Conservation (phyloP, 140 eudicot species). For the Artemisia princeps region DNA sequence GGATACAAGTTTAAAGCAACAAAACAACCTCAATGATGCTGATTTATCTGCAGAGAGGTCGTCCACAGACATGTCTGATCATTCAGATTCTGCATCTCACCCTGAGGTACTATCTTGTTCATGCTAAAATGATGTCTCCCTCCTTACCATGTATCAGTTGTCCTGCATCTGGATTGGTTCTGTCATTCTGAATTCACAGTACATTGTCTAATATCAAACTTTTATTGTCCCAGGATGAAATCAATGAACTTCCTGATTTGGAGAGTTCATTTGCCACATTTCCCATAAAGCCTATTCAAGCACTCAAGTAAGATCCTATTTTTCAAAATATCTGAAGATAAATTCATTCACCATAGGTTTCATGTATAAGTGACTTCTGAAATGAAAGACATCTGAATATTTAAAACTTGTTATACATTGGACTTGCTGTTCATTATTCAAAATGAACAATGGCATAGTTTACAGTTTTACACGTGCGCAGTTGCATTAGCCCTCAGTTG, state of each 20-base stretch:
- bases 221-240: constrained; percentile 50
- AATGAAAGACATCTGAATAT: background rate
- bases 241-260: constrained; percentile 52
- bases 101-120: constrained; percentile 42
- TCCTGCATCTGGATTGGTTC: constrained; percentile 2
- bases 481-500: background rate
- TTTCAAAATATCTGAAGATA: background rate
- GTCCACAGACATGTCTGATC: constrained; percentile 40
- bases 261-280: constrained; percentile 74
- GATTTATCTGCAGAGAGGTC: constrained; percentile 36
- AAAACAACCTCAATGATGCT: constrained; percentile 39
- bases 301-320: constrained; percentile 67
- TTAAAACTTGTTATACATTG: constrained; percentile 8
- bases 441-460: background rate
- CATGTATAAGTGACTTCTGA: constrained; percentile 7
- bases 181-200: background rate
- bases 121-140: constrained; percentile 4
- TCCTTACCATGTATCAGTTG: background rate
- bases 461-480: background rate
- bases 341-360: background rate
- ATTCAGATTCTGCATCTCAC: constrained; percentile 41
- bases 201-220: constrained; percentile 11
- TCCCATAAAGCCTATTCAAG: constrained; percentile 88
- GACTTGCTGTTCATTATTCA: background rate
- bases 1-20: constrained; percentile 32